Conservation (phyloP, 2,329 filamentous ascomycete species). For the Nemania diffusa region DNA sequence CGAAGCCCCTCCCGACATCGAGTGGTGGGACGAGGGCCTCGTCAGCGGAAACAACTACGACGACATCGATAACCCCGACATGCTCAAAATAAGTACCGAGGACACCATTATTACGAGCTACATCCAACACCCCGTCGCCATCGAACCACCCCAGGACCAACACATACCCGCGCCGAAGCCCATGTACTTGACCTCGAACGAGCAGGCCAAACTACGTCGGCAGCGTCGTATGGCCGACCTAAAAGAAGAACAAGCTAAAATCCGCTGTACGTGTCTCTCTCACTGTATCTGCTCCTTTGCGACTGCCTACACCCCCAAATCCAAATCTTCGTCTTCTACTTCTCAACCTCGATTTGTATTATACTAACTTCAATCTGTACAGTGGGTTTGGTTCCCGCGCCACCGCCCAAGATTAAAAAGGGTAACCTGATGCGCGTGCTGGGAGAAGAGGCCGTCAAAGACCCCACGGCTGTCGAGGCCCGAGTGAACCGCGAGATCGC, state of each 20-base stretch:
- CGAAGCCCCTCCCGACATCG: constrained; percentile 83
- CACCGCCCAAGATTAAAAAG: constrained; percentile 96
- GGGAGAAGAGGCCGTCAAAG: constrained; percentile 90
- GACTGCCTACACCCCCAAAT: no score
- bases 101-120: constrained; percentile 91
- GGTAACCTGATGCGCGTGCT: constrained; percentile 97
- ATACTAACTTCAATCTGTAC: constrained; percentile 14
- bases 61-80: constrained; percentile 70
- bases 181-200: constrained; percentile 90
- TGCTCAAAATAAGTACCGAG: constrained; percentile 77
- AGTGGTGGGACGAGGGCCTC: constrained; percentile 98
- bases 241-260: constrained; percentile 97
- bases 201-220: constrained; percentile 89
- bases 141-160: constrained; percentile 92
- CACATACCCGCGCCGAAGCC: constrained; percentile 82
- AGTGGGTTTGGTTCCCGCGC: constrained; percentile 86
- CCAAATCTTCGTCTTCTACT: no score
- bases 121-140: constrained; percentile 89
- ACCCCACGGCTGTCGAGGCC: constrained; percentile 96
- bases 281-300: not conserved
- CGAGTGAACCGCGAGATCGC: constrained; percentile 93
- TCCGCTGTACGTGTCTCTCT: constrained; percentile 61
- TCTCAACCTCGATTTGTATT: no score
- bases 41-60: constrained; percentile 80
- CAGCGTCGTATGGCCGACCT: constrained; percentile 91